phyloP scores from a whole-genome alignment of 1,284 basidiomycete species.

The Pterulicium gracile region DNA sequence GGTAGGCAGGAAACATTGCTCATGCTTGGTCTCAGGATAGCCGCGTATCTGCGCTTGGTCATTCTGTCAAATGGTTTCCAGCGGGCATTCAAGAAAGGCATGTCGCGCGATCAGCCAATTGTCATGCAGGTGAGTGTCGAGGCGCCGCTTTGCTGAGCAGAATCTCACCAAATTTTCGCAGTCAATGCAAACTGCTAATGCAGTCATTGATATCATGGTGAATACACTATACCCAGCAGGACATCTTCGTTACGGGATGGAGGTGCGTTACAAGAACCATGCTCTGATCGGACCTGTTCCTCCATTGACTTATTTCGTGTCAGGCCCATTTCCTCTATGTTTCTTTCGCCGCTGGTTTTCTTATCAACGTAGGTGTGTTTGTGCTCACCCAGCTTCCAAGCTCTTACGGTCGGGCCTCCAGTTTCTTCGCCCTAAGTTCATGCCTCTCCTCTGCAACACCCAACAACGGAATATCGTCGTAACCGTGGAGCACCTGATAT shows the following conservation, averaged over 20 bases:
- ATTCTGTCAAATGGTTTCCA: constrained; percentile 43
- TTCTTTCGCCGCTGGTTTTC: constrained; percentile 49
- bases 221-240: constrained; percentile 35
- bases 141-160: constrained; percentile 7
- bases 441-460: constrained; percentile 26
- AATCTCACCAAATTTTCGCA: too few species aligned
- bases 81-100: constrained; percentile 25
- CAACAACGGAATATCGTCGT: constrained; percentile 31
- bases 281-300: too few species aligned
- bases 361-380: constrained; percentile 35
- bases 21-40: constrained; percentile 24
- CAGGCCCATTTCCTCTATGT: constrained; percentile 34
- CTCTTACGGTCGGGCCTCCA: constrained; percentile 14
- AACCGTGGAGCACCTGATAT: constrained; percentile 31
- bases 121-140: constrained; percentile 16
- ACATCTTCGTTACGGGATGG: constrained; percentile 38
- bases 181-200: constrained; percentile 35
- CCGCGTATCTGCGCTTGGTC: constrained; percentile 39
- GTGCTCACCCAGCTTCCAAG: constrained; percentile 1
- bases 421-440: constrained; percentile 39
- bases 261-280: too few species aligned
- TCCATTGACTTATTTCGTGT: too few species aligned
- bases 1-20: constrained; percentile 1
- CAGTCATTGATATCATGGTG: constrained; percentile 37
- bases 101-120: constrained; percentile 29